Evolutionary conservation across 768 basidiomycete species (phyloP), one percentile per base, ranked within the genome.

Genomic region (Suillus clintonianus): DNA sequence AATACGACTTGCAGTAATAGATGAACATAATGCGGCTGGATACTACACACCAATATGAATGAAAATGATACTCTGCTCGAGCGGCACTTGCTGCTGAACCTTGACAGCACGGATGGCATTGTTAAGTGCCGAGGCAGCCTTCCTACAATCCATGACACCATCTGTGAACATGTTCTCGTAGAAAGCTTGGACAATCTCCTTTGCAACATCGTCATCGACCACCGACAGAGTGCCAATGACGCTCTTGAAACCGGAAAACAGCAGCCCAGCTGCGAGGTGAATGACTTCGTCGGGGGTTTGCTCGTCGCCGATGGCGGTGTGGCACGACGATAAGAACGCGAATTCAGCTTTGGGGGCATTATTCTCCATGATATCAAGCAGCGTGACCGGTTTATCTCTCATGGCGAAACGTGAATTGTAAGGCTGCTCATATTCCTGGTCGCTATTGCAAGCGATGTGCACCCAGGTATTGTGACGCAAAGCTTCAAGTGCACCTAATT

Each of bases 191-290:
- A 64, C 43, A 55, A 75, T 64, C 0, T 48, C 54, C 5, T 45
- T 60, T 69, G 70, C 72, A 30, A 63, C 66, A 30, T 67, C 62
- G 17, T 72, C 72, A 9, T 69, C 67, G 0, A 78, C 74, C 0
- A 71, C 65, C 78, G 76, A 78, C 42, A 77, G 66, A 3, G 77
- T 74, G 5, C 72, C 78, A 7, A 78, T 17, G 43, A 75, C 71
- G 22, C 76, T 75, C 50, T 68, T 68, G 9, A 71, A 72, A 4
- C 78, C 78, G 1, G 66, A 67, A 60, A 70, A 71, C 67, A 72
- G 72, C 64, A 80, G 32, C 30, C 72, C 71, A 36, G 74, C 65
- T 19, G 73, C 71, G 0, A 81, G 59, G 67, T 78, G 74, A 62
- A 78, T 74, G 19, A 47, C 62, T 60, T 80, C 77, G 19, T 74